These are phyloP conservation scores for Saccharata proteae DNA, from an alignment of 2,329 filamentous ascomycete species.

Conservation along the genomic window DNA sequence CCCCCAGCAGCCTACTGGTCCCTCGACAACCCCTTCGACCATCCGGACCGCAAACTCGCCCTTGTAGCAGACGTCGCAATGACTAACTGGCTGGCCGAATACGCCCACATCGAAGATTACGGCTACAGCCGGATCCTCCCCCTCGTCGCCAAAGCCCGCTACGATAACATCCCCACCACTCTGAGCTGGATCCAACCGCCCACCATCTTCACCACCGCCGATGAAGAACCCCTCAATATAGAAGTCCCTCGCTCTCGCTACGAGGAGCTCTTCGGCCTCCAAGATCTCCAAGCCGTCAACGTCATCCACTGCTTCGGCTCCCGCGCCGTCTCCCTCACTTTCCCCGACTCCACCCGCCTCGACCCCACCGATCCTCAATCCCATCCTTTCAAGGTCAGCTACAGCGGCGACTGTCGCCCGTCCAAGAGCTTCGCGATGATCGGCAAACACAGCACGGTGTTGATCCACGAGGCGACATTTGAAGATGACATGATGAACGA, in stretches of 20 bases:
- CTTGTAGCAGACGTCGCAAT: conserved; percentile 62
- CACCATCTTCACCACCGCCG: background rate
- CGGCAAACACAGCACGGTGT: conserved; percentile 63
- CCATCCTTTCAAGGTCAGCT: conserved; percentile 63
- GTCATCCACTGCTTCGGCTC: conserved; percentile 74
- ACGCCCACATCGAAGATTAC: conserved; percentile 63
- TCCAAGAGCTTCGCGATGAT: conserved; percentile 55
- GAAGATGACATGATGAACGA: conserved; percentile 71
- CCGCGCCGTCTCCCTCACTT: conserved; percentile 65
- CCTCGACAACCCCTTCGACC: background rate
- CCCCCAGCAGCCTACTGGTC: background rate
- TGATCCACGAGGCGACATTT: conserved; percentile 94
- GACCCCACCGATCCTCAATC: background rate
- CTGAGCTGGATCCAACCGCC: background rate
- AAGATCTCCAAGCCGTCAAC: conserved; percentile 50
- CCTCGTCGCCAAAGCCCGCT: conserved; percentile 29
- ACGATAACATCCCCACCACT: background rate
- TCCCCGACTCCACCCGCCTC: conserved; percentile 40
- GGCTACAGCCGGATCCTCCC: conserved; percentile 52
- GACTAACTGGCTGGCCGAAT: conserved; percentile 67
- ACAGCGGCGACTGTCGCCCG: conserved; percentile 88
- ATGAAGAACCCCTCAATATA: too few species aligned
- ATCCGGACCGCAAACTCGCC: conserved; percentile 31
- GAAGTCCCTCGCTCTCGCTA: conserved; percentile 17
- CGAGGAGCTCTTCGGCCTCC: conserved; percentile 46